phyloP scores from a whole-genome alignment of 179 eudicot species.

The Silene noctiflora region DNA sequence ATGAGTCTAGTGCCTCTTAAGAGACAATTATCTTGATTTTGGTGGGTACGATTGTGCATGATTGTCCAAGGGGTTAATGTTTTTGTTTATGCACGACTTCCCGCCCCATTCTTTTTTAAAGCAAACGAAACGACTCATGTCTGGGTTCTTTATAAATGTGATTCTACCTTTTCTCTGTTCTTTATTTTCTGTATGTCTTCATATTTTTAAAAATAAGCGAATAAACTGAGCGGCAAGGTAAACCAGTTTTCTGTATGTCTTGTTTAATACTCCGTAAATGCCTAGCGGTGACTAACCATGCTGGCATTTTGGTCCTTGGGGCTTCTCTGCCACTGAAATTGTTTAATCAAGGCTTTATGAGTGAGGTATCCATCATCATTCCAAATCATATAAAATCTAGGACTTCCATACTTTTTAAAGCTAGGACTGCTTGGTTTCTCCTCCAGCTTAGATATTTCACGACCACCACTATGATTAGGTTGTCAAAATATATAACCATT shows the following conservation, averaged over 20 bases:
- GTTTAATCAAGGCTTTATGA: not conserved
- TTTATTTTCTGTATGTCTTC: not conserved
- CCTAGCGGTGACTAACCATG: too few relatives aligned
- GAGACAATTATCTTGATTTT: not conserved
- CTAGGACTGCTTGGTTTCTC: not conserved
- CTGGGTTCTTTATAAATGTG: not conserved
- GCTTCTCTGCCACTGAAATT: not conserved
- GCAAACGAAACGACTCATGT: too few relatives aligned
- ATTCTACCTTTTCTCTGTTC: not conserved
- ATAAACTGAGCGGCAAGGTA: too few relatives aligned
- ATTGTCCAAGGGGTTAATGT: not conserved
- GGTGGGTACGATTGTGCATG: not conserved
- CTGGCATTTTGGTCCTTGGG: too few relatives aligned
- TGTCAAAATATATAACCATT: not conserved
- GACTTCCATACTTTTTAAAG: not conserved
- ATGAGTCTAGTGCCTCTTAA: not conserved
- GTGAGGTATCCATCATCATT: not conserved
- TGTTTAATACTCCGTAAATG: too few relatives aligned
- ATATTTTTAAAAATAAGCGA: too few relatives aligned
- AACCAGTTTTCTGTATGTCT: too few relatives aligned
- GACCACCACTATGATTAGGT: not conserved
- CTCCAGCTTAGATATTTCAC: conserved; percentile 1
- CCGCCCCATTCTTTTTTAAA: too few relatives aligned
- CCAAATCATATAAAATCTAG: not conserved
- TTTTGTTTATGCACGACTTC: not conserved